Evolutionary conservation across 106 monocot species (phyloP).

Genomic region (Dendrobium huoshanense): DNA sequence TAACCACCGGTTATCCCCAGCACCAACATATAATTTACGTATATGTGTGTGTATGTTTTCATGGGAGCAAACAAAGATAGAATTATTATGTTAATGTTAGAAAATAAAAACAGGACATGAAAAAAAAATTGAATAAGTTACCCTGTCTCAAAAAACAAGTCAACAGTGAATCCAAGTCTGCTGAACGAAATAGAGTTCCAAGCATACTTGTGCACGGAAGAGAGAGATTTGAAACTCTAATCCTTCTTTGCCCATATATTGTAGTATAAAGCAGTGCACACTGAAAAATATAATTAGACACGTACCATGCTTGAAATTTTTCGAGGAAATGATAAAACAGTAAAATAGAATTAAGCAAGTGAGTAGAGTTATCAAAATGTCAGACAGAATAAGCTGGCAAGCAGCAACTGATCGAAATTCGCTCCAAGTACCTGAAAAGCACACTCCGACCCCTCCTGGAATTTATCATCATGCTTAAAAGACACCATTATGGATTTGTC

Average conservation of each 20-base stretch:
- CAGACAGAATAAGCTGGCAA: neutral
- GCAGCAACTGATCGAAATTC: neutral
- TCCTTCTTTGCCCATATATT: constrained; percentile 97
- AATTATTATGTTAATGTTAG: neutral
- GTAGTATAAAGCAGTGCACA: constrained; percentile 97
- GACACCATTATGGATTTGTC: constrained; percentile 99
- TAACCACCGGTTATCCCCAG: neutral
- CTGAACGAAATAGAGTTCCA: constrained; percentile 80
- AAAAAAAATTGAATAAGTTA: constrained; percentile 13
- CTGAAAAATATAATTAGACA: constrained; percentile 26
- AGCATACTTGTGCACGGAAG: constrained; percentile 90
- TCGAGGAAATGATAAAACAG: neutral
- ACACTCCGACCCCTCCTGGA: constrained; percentile 86
- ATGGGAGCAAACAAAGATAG: neutral
- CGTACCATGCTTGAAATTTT: neutral
- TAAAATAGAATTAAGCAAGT: neutral
- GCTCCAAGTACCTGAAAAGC: constrained; percentile 68
- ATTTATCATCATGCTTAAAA: constrained; percentile 99
- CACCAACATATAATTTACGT: neutral
- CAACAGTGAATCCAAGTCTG: constrained; percentile 91
- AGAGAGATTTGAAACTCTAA: constrained; percentile 82
- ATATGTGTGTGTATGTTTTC: neutral
- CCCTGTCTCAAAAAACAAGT: constrained; percentile 87
- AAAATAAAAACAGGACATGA: neutral
- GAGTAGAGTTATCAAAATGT: neutral